Conservation (phyloP, 148 eudicot genomes). For the Linanthus parryae region DNA sequence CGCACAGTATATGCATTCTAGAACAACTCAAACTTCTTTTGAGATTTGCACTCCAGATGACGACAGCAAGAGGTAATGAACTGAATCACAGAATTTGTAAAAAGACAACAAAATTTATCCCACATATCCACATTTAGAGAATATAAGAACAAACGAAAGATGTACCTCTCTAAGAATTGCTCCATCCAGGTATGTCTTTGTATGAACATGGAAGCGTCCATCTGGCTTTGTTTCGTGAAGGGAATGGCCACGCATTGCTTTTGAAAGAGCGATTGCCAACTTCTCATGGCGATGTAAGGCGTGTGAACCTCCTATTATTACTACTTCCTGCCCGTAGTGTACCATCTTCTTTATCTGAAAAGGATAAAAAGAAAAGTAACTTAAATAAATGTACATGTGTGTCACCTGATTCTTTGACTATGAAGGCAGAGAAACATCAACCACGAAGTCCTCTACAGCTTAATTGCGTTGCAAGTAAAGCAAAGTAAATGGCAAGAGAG, state of each 20-base stretch:
- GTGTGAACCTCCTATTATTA: conserved; percentile 84
- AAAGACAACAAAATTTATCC: no score
- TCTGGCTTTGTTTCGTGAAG: conserved; percentile 93
- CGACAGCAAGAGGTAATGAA: no score
- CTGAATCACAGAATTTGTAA: no score
- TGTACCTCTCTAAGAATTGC: conserved; percentile 91
- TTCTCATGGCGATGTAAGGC: conserved; percentile 91
- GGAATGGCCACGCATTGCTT: conserved; percentile 93
- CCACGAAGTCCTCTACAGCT: no score
- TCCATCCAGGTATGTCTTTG: conserved; percentile 93
- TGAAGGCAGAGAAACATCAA: not conserved
- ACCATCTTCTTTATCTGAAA: conserved; percentile 91
- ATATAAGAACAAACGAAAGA: no score
- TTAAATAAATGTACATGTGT: not conserved
- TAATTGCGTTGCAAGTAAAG: no score
- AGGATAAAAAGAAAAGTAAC: not conserved
- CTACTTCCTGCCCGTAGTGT: conserved; percentile 82
- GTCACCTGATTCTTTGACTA: not conserved
- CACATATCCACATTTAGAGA: no score
- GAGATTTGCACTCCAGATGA: not conserved
- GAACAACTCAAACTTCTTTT: not conserved
- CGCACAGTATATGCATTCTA: not conserved
- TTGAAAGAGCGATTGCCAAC: conserved; percentile 92
- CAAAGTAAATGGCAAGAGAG: no score
- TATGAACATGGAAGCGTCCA: conserved; percentile 94